Evolutionary conservation across 495 filamentous ascomycete species (phyloP).

Genomic region (Talaromyces ruber): DNA sequence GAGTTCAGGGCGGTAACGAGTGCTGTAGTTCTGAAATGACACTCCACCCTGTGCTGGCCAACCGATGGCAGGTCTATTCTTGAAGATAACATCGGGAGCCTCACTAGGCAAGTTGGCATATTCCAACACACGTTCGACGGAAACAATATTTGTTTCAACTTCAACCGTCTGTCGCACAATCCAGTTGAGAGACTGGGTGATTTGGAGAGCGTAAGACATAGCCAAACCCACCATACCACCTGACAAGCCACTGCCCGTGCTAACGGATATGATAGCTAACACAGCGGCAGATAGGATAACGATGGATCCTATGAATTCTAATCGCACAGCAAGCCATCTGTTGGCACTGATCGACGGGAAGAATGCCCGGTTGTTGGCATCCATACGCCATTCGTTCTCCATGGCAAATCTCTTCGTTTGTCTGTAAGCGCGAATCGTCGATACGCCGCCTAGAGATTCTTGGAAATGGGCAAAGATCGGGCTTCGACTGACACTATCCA

Average conservation of each 20-base stretch:
- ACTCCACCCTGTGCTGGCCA: slow-evolving; percentile 92
- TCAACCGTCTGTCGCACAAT: slow-evolving; percentile 98
- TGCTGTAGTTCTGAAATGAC: slow-evolving; percentile 87
- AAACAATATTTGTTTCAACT: slow-evolving; percentile 98
- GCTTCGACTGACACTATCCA: slow-evolving; percentile 91
- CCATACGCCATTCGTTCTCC: slow-evolving; percentile 97
- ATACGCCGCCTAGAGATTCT: slow-evolving; percentile 88
- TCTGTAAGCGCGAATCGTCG: slow-evolving; percentile 93
- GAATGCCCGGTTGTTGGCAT: slow-evolving; percentile 90
- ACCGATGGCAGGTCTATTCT: slow-evolving; percentile 74
- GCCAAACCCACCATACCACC: slow-evolving; percentile 82
- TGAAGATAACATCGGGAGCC: slow-evolving; percentile 87
- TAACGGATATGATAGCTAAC: slow-evolving; percentile 74
- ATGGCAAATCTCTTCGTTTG: slow-evolving; percentile 79
- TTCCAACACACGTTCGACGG: slow-evolving; percentile 94
- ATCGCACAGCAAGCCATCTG: slow-evolving; percentile 87
- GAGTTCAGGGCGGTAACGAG: slow-evolving; percentile 79
- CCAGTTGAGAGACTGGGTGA: slow-evolving; percentile 98
- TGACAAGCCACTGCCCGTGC: slow-evolving; percentile 56
- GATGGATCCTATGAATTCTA: slow-evolving; percentile 93
- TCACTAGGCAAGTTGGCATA: slow-evolving; percentile 92
- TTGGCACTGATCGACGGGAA: slow-evolving; percentile 96
- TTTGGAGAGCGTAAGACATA: slow-evolving; percentile 96
- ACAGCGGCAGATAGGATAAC: slow-evolving; percentile 85
- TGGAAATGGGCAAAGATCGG: slow-evolving; percentile 99